phyloP scores from a whole-genome alignment of 768 basidiomycete species.

The Auriscalpium orientale region DNA sequence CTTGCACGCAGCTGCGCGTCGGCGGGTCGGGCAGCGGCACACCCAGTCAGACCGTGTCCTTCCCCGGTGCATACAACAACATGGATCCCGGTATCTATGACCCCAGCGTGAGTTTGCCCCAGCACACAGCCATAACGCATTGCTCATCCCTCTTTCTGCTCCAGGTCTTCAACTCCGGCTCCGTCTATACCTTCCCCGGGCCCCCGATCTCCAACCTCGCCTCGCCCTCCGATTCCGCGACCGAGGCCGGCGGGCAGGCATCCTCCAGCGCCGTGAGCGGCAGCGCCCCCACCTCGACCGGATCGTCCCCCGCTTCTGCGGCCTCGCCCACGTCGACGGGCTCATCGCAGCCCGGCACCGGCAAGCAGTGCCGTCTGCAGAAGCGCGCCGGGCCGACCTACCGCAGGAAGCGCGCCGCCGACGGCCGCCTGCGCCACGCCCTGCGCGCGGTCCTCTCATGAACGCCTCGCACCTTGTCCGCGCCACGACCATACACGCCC shows the following conservation, averaged over 20 bases:
- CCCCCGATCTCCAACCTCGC: constrained; percentile 14
- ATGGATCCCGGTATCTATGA: constrained; percentile 65
- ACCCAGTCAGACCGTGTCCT: constrained; percentile 49
- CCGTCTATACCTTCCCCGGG: constrained; percentile 8
- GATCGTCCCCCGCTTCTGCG: not conserved
- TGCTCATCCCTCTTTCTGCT: too few relatives aligned
- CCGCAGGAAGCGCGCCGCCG: too few relatives aligned
- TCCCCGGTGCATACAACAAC: constrained; percentile 71
- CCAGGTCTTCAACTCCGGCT: not conserved
- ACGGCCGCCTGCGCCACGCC: too few relatives aligned
- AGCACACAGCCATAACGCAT: too few relatives aligned
- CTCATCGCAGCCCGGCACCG: not conserved
- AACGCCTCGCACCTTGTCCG: too few relatives aligned
- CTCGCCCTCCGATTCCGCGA: constrained; percentile 1
- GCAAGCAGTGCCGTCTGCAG: not conserved
- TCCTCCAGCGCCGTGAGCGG: not conserved
- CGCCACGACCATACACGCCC: too few relatives aligned
- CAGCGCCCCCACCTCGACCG: not conserved
- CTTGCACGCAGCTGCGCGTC: constrained; percentile 51
- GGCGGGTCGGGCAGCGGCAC: constrained; percentile 44
- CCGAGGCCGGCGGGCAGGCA: not conserved
- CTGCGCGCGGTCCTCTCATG: too few relatives aligned
- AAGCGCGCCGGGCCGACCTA: not conserved
- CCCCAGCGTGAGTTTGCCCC: constrained; percentile 28
- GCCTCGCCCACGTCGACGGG: not conserved